phyloP scores from a whole-genome alignment of 257 asterid genomes.

The Plantago ovata region DNA sequence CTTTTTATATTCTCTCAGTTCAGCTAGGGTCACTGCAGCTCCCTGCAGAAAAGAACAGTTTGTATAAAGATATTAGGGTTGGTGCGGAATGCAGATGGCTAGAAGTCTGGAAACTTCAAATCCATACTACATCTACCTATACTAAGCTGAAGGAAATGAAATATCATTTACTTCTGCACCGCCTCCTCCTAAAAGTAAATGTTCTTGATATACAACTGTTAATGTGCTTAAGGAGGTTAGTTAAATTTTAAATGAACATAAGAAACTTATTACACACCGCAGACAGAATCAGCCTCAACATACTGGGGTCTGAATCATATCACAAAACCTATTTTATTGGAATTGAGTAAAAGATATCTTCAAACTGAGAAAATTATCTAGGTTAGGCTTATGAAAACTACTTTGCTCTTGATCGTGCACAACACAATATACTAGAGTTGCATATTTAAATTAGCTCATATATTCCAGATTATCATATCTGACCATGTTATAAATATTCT shows the following conservation, averaged over 20 bases:
- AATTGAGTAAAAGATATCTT: conserved; percentile 3
- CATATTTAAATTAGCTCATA: conserved; percentile 5
- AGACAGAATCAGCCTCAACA: no score
- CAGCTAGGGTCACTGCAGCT: conserved; percentile 84
- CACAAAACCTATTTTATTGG: conserved; percentile 1
- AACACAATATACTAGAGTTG: conserved; percentile 10
- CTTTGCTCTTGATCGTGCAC: background rate
- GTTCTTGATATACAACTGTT: conserved; percentile 3
- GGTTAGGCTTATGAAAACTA: conserved; percentile 13
- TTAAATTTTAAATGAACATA: background rate
- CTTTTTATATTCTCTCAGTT: conserved; percentile 74
- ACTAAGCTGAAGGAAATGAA: background rate
- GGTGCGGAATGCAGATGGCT: conserved; percentile 12
- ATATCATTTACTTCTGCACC: no score
- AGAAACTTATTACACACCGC: background rate
- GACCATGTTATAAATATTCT: conserved; percentile 6
- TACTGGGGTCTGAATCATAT: background rate
- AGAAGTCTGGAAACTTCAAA: background rate
- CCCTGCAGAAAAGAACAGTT: conserved; percentile 47
- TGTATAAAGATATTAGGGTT: background rate
- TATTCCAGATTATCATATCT: background rate
- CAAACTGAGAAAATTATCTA: background rate
- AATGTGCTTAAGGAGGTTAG: background rate
- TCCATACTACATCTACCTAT: background rate
- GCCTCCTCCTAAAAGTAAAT: background rate